Conservation (phyloP, 164 flowering plant genomes). For the Pachysandra terminalis region DNA sequence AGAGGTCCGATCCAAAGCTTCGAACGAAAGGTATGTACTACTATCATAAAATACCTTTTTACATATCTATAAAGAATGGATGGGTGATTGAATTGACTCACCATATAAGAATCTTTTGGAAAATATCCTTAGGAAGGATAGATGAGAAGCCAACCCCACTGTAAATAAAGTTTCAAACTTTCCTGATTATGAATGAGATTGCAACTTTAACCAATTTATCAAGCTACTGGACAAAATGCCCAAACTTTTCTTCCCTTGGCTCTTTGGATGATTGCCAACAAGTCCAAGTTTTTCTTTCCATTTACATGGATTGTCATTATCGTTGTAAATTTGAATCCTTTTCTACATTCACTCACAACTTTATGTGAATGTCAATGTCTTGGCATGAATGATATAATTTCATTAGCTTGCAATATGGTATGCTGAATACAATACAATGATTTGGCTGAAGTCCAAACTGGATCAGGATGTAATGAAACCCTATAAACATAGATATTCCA, state of each 20-base stretch:
- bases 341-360: no score
- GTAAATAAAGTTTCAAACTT: neutral
- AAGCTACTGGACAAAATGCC: neutral
- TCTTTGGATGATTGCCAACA: no score
- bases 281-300: no score
- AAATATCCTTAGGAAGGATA: neutral
- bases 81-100: neutral
- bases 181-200: neutral
- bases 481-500: neutral
- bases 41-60: neutral
- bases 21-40: neutral
- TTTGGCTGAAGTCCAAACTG: no score
- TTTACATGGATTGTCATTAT: no score
- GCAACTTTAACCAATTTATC: constrained; percentile 1
- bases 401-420: no score
- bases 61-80: neutral
- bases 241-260: neutral
- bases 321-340: no score
- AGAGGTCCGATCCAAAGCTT: neutral
- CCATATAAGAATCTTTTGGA: neutral
- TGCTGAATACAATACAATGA: no score
- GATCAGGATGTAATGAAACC: neutral
- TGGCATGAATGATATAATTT: no score
- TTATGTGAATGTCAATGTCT: no score
- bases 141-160: neutral